Percentiles rank a stretch among this genome's conserved stretches.
Conservation (phyloP, 2,329 filamentous ascomycete species). For the Verticillium klebahnii region DNA sequence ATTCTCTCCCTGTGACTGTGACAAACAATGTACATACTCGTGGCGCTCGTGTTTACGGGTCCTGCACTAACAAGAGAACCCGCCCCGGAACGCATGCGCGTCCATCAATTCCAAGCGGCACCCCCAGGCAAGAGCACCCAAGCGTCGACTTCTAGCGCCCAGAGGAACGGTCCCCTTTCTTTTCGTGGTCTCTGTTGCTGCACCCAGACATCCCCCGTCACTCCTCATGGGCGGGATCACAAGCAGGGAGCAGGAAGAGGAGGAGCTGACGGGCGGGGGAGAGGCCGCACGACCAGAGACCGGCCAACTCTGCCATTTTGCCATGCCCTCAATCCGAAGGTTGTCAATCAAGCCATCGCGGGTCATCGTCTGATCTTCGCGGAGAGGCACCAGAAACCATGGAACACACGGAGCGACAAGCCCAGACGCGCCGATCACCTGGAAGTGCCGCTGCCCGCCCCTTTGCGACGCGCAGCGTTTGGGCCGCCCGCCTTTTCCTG, state of each 20-base stretch:
- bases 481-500: not conserved
- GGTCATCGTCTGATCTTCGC: not conserved
- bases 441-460: not conserved
- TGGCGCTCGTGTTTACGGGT: not conserved
- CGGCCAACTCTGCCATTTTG: too few species aligned
- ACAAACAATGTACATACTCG: not conserved
- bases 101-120: not conserved
- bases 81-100: not conserved
- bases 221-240: too few species aligned
- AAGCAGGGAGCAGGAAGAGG: too few species aligned
- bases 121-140: not conserved
- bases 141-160: not conserved
- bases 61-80: not conserved
- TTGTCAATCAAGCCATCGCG: not conserved
- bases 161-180: not conserved
- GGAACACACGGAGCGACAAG: not conserved
- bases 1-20: not conserved
- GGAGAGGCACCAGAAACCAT: not conserved
- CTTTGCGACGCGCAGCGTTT: not conserved
- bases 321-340: not conserved
- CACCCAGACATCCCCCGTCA: not conserved
- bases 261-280: too few species aligned
- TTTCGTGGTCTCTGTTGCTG: not conserved
- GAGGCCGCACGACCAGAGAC: too few species aligned
- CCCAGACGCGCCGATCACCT: not conserved